phyloP scores from a whole-genome alignment of 805 yeast species.

The Yarrowia osloensis region DNA sequence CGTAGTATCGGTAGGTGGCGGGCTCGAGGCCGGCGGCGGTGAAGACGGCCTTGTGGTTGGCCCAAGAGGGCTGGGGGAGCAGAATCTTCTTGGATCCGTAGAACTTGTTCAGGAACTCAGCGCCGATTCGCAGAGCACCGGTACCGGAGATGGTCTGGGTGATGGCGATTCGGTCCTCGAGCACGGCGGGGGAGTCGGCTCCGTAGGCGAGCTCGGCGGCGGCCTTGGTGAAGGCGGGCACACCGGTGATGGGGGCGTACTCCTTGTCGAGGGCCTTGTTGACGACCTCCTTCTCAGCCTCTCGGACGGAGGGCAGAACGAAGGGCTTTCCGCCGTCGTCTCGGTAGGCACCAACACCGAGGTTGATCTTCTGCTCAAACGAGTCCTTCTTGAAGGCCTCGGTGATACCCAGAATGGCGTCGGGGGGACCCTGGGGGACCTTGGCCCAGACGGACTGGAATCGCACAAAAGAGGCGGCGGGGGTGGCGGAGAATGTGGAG shows the following conservation, averaged over 20 bases:
- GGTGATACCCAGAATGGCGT: constrained; percentile 74
- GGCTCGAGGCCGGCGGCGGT: constrained; percentile 65
- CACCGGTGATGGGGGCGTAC: constrained; percentile 84
- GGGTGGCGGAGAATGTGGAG: background rate
- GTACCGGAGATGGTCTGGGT: constrained; percentile 94
- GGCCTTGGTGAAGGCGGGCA: constrained; percentile 61
- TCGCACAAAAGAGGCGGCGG: constrained; percentile 23
- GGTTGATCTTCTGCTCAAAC: constrained; percentile 50
- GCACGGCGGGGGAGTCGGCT: constrained; percentile 58
- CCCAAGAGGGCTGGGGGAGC: constrained; percentile 92
- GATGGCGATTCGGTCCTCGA: constrained; percentile 69
- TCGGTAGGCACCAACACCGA: constrained; percentile 93
- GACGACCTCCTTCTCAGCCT: constrained; percentile 59
- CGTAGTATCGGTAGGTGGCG: constrained; percentile 70
- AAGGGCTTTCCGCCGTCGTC: constrained; percentile 86
- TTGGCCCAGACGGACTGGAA: constrained; percentile 44
- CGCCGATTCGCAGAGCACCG: constrained; percentile 86
- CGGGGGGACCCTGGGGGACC: constrained; percentile 71
- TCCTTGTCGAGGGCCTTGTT: constrained; percentile 67
- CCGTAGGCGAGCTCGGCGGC: constrained; percentile 75
- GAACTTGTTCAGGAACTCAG: constrained; percentile 70
- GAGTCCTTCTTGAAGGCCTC: constrained; percentile 71
- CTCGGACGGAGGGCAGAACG: constrained; percentile 73
- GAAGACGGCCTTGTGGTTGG: constrained; percentile 84
- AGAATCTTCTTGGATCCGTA: constrained; percentile 57